A percentile compares a stretch with the other conserved stretches of the same genome.
Evolutionary conservation across 2,329 filamentous ascomycete species (phyloP).

Genomic region (Chaetoscypha palmicola): DNA sequence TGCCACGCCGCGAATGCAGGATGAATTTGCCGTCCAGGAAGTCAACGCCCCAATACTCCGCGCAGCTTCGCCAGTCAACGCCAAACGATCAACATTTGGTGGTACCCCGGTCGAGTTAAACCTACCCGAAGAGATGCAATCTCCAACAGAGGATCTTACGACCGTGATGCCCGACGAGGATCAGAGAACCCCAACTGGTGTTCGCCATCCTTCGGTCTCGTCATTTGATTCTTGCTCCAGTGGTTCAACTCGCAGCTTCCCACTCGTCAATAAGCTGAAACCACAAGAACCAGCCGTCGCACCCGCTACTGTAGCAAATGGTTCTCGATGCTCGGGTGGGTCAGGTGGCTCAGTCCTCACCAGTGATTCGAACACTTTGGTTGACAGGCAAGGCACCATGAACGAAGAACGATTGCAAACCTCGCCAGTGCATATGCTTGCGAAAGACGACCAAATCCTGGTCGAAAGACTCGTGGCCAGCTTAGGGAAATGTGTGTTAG

Average conservation of each 20-base stretch:
- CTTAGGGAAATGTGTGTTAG: conserved; percentile 53
- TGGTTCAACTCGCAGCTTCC: conserved; percentile 55
- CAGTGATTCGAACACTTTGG: conserved; percentile 15
- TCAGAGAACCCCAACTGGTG: conserved; percentile 11
- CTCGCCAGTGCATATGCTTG: conserved; percentile 30
- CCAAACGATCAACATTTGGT: conserved; percentile 28
- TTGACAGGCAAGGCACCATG: conserved; percentile 10
- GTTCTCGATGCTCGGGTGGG: conserved; percentile 13
- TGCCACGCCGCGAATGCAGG: conserved; percentile 34
- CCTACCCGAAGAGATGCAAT: conserved; percentile 8
- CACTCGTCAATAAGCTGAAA: conserved; percentile 48
- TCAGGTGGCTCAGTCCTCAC: conserved; percentile 13
- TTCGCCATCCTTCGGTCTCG: conserved; percentile 49
- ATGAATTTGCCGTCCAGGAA: conserved; percentile 34
- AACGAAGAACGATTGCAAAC: conserved; percentile 13
- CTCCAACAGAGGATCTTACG: conserved; percentile 7
- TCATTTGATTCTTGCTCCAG: conserved; percentile 40
- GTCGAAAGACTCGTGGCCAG: conserved; percentile 54
- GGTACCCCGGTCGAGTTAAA: conserved; percentile 6
- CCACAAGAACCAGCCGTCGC: conserved; percentile 10
- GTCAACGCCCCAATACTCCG: conserved; percentile 12
- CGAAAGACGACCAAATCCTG: conserved; percentile 49
- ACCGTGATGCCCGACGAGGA: conserved; percentile 13
- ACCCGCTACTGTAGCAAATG: conserved; percentile 6
- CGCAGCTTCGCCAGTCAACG: conserved; percentile 13